Conservation (phyloP, 768 basidiomycete species). For the Boletales sp. region DNA sequence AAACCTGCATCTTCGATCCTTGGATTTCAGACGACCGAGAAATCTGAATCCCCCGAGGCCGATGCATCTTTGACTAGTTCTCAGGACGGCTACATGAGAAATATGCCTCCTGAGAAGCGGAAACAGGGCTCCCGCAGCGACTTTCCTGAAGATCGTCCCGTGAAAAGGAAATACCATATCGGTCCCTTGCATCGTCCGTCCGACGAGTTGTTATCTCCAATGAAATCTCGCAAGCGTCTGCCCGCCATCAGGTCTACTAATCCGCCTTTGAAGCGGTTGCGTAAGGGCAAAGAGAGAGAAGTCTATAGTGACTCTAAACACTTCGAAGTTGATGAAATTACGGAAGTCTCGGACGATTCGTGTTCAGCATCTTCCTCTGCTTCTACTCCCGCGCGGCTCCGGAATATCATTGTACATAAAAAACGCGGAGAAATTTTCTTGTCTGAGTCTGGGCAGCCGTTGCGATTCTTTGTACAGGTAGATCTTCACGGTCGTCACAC, state of each 20-base stretch:
- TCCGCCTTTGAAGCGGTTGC: conserved; percentile 17
- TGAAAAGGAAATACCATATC: conserved; percentile 3
- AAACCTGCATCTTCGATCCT: conserved; percentile 2
- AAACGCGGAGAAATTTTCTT: conserved; percentile 41
- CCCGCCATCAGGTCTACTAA: conserved; percentile 14
- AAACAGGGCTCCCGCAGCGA: conserved; percentile 6
- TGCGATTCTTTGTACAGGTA: conserved; percentile 67
- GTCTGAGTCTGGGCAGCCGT: conserved; percentile 37
- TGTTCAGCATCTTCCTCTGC: conserved; percentile 10
- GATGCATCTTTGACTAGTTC: neutral
- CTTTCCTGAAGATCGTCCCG: conserved; percentile 5
- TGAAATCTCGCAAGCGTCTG: conserved; percentile 22
- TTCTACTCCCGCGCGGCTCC: conserved; percentile 13
- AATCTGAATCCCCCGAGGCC: neutral
- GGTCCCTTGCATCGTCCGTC: conserved; percentile 4
- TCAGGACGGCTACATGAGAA: neutral
- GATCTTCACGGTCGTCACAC: conserved; percentile 53
- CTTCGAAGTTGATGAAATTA: conserved; percentile 14
- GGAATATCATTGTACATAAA: conserved; percentile 13
- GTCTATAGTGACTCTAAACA: conserved; percentile 9
- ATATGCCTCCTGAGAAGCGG: conserved; percentile 1
- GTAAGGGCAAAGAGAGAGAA: conserved; percentile 30
- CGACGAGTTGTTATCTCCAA: conserved; percentile 6
- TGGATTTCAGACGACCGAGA: neutral
- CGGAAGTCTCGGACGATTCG: conserved; percentile 6